Evolutionary conservation across 192 early-diverging fungal species (phyloP).

Genomic region (Entomortierella chlamydospora): DNA sequence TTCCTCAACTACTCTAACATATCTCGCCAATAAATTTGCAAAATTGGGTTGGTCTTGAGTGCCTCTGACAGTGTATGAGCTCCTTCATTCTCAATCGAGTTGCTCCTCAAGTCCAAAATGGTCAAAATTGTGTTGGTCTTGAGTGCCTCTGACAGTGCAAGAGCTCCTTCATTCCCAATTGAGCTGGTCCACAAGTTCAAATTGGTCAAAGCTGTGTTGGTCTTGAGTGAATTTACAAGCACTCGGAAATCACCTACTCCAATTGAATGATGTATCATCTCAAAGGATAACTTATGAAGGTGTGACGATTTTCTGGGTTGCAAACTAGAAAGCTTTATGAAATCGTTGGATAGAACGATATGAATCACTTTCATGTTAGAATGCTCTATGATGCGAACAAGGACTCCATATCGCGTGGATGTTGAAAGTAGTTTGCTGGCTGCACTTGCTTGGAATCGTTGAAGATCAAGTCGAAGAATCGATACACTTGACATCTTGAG

Average conservation of each 20-base stretch:
- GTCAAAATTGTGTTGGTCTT: conserved; percentile 10
- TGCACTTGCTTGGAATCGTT: conserved; percentile 1
- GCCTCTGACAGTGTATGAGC: conserved; percentile 5
- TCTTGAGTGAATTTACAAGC: conserved; percentile 18
- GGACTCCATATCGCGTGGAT: conserved; percentile 1
- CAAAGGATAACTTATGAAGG: not conserved
- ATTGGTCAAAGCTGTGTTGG: conserved; percentile 22
- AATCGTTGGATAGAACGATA: no score
- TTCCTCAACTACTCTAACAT: no score
- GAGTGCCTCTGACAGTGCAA: not conserved
- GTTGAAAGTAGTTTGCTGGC: not conserved
- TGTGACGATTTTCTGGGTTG: not conserved
- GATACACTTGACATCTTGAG: conserved; percentile 14
- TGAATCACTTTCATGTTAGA: no score
- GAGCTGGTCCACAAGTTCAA: not conserved
- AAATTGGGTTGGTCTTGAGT: conserved; percentile 8
- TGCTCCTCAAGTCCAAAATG: not conserved
- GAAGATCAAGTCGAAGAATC: conserved; percentile 15
- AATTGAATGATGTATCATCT: not conserved
- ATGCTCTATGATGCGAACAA: not conserved
- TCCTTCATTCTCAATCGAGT: conserved; percentile 1
- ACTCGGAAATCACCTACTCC: not conserved
- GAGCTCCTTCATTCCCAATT: not conserved
- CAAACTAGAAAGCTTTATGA: not conserved
- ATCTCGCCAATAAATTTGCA: no score